Conservation (phyloP, 352 stramenopile species). For the Globisporangium camurandrum region DNA sequence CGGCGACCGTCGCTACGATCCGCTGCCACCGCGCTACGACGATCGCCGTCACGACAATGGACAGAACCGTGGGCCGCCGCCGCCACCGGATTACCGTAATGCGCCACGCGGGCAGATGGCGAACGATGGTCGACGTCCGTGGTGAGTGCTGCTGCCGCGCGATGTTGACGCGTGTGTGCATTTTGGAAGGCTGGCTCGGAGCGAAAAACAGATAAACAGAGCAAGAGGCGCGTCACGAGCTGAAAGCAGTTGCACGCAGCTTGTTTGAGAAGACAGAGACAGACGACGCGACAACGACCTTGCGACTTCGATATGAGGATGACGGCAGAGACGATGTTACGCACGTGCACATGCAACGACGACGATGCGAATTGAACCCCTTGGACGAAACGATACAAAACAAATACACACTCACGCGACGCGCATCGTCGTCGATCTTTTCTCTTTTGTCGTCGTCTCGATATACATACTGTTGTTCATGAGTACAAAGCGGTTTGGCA, state of each 20-base stretch:
- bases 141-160: not conserved
- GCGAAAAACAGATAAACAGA: too few relatives aligned
- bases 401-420: not conserved
- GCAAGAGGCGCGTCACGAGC: too few relatives aligned
- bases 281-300: not conserved
- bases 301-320: not conserved
- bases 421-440: not conserved
- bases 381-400: constrained; percentile 4
- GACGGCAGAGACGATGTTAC: constrained; percentile 3
- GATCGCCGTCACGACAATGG: constrained; percentile 37
- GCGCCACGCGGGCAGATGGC: not conserved
- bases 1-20: constrained; percentile 41
- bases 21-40: constrained; percentile 70
- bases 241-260: too few relatives aligned
- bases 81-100: constrained; percentile 4
- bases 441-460: not conserved
- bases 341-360: not conserved
- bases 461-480: too few relatives aligned
- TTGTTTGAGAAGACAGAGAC: too few relatives aligned
- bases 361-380: too few relatives aligned
- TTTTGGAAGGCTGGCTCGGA: too few relatives aligned
- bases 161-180: too few relatives aligned
- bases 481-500: too few relatives aligned
- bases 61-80: not conserved
- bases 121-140: constrained; percentile 3